These are phyloP conservation scores for Moniliophthora roreri DNA, from an alignment of 1,284 basidiomycete species.

Conservation along the genomic window DNA sequence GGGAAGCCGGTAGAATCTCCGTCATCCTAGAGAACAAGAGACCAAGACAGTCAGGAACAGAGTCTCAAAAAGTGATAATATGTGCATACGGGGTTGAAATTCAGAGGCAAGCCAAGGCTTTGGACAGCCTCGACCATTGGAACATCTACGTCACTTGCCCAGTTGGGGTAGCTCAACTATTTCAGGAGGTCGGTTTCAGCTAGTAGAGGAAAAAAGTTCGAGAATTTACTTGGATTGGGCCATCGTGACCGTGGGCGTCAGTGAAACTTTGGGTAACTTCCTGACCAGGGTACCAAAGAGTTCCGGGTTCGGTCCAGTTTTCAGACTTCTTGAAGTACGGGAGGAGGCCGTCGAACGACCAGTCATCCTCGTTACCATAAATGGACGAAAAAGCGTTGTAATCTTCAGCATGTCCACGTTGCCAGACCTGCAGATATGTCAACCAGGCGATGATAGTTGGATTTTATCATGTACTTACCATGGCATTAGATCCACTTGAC, in stretches of 20 bases:
- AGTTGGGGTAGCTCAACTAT: neutral
- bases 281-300: neutral
- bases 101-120: slow-evolving; percentile 1
- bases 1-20: neutral
- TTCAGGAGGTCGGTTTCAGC: too few species aligned
- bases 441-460: too few species aligned
- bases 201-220: too few species aligned
- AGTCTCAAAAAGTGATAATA: too few species aligned
- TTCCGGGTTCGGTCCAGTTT: neutral
- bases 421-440: neutral
- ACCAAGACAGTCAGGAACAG: too few species aligned
- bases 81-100: neutral
- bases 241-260: neutral
- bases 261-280: too few species aligned
- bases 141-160: neutral
- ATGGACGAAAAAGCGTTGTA: neutral
- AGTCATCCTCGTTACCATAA: neutral
- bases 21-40: neutral
- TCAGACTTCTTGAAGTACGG: neutral
- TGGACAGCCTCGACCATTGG: neutral
- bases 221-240: neutral
- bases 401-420: neutral
- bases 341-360: neutral
- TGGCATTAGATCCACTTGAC: neutral
- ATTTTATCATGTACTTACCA: neutral